Percentiles rank a stretch among this genome's conserved stretches.
Evolutionary conservation across 73 alveolate species (phyloP).

Genomic region (Diophrys sp.): DNA sequence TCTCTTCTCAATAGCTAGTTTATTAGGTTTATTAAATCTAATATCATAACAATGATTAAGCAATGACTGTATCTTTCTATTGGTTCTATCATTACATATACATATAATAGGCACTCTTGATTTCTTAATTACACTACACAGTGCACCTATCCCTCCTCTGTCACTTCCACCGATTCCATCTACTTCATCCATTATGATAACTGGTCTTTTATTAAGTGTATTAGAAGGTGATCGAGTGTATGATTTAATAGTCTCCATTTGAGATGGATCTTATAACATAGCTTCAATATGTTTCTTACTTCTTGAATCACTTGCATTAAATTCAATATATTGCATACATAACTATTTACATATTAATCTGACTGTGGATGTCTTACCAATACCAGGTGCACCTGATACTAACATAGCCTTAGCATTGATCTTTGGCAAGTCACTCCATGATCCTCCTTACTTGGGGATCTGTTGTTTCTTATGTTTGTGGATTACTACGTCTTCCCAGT

Average conservation of each 20-base stretch:
- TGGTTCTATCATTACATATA: slow-evolving; percentile 95
- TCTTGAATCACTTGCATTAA: slow-evolving; percentile 86
- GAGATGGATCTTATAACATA: slow-evolving; percentile 48
- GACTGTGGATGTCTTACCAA: too few relatives aligned
- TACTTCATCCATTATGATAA: slow-evolving; percentile 97
- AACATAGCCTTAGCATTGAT: slow-evolving; percentile 89
- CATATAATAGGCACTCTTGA: slow-evolving; percentile 97
- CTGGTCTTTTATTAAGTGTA: slow-evolving; percentile 46
- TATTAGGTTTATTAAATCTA: slow-evolving; percentile 80
- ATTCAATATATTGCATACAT: slow-evolving; percentile 73
- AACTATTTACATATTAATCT: slow-evolving; percentile 76
- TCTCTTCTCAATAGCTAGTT: slow-evolving; percentile 63
- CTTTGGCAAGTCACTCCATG: slow-evolving; percentile 56
- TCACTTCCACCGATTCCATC: slow-evolving; percentile 99
- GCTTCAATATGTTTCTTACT: slow-evolving; percentile 75
- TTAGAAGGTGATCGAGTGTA: slow-evolving; percentile 10
- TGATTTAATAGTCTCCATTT: slow-evolving; percentile 14
- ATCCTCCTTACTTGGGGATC: slow-evolving; percentile 60
- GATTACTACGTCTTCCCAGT: slow-evolving; percentile 90
- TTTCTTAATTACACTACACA: slow-evolving; percentile 90
- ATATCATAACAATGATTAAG: slow-evolving; percentile 91
- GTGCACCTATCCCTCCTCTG: slow-evolving; percentile 98
- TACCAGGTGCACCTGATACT: slow-evolving; percentile 95
- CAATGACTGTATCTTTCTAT: slow-evolving; percentile 72
- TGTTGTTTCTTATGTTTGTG: slow-evolving; percentile 73